A percentile compares a stretch with the other conserved stretches of the same genome.
Conservation (phyloP, 1,139 yeast species). For the Pichia sp. region DNA sequence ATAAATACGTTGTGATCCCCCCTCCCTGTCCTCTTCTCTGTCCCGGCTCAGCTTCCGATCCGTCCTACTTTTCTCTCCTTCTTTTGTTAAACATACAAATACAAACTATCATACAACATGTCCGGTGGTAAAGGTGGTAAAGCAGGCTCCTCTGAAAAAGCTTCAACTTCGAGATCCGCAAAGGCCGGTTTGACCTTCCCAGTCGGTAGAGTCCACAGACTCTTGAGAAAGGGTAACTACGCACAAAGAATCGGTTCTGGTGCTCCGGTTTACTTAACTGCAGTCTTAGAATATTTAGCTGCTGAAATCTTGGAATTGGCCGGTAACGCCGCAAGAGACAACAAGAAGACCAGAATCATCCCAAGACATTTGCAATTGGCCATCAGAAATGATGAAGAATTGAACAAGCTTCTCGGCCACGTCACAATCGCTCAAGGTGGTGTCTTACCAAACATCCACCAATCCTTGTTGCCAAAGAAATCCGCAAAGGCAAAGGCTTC, state of each 20-base stretch:
- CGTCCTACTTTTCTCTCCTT: neutral
- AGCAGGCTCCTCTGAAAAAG: conserved; percentile 89
- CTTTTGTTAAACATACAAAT: neutral
- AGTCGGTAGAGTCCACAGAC: conserved; percentile 98
- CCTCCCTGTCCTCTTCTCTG: neutral
- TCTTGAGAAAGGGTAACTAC: conserved; percentile 95
- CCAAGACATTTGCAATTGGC: conserved; percentile 99
- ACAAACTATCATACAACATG: conserved; percentile 41
- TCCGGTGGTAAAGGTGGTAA: conserved; percentile 99
- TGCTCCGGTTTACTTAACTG: conserved; percentile 95
- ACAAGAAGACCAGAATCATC: conserved; percentile 96
- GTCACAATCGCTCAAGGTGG: conserved; percentile 99
- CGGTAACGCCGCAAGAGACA: conserved; percentile 98
- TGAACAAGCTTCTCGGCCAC: conserved; percentile 92
- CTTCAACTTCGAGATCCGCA: conserved; percentile 95
- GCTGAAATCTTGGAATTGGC: conserved; percentile 99
- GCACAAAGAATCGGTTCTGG: conserved; percentile 99
- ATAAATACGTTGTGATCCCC: neutral
- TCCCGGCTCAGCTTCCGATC: neutral
- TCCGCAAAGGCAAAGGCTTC: conserved; percentile 77
- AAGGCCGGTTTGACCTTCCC: conserved; percentile 99
- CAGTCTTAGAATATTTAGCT: conserved; percentile 93
- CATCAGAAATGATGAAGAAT: conserved; percentile 97
- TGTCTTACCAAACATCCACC: conserved; percentile 97
- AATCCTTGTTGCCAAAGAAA: conserved; percentile 93